Base-by-base conservation (phyloP, 805 yeast genomes). In the Yarrowia sp. region DNA sequence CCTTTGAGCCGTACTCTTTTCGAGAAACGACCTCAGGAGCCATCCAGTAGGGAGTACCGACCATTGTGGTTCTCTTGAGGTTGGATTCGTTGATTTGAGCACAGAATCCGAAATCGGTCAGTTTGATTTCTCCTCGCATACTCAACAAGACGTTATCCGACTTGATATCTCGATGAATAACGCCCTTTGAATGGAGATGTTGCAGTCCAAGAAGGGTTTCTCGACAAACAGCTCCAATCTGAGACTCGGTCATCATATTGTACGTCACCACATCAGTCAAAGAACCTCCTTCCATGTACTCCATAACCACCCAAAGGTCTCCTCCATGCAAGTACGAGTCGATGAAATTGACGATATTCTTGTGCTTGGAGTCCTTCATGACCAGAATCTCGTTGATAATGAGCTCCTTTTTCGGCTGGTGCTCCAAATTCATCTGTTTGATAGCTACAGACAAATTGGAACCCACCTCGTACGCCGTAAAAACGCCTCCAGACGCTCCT, bases 31-130 rank as follows among this genome's bases (percentile, higher is more conserved):
- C 97, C 75, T 95, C 99, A 0, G 99, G 99, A 0, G 99, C 99
- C 99, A 95, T 95, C 99, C 99, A 95, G 75, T 95, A 95, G 13
- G 99, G 99, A 0, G 99, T 95, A 14, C 99, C 99, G 15, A 95
- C 99, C 96, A 95, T 91, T 4, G 99, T 95, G 3, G 97, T 92
- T 74, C 99, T 86, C 75, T 93, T 92, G 47, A 47, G 45, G 22
- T 61, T 61, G 64, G 84, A 83, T 69, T 88, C 96, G 41, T 88
- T 89, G 67, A 89, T 82, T 76, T 92, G 96, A 0, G 99, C 99
- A 78, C 99, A 95, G 79, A 93, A 95, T 0, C 96, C 96, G 75
- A 90, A 90, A 77, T 95, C 99, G 0, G 99, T 95, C 74, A 95
- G 81, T 77, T 95, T 95, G 72, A 95, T 91, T 69, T 91, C 88